Evolutionary conservation across 1,284 basidiomycete species (phyloP), one percentile per base, ranked within the genome.

Genomic region (Puccinia coronata): DNA sequence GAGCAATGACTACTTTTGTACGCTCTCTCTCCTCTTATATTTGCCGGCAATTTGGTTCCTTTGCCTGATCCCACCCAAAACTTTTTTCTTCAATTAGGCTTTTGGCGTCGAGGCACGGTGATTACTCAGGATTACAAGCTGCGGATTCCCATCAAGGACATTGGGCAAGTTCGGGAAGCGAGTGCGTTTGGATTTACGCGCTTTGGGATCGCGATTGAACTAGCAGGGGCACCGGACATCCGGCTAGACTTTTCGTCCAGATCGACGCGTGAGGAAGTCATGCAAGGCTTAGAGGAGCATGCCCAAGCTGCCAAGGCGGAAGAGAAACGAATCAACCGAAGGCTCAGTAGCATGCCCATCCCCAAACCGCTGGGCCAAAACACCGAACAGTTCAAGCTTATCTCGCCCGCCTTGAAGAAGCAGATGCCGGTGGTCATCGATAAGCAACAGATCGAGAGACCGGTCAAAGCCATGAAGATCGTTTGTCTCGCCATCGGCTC

Each of bases 401-500:
- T 0, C n/a, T 55, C 55, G 47, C 57, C 57, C 28, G 31, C 53
- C 23, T 11, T 25, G 34, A 72, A 59, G 18, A 36, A 49, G 47
- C 43, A 25, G 39, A 55, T 41, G 55, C 59, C n/a, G 8, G 67
- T 70, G 59, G 57, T 63, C 14, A 57, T 73, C 9, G 18, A 41
- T n/a, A 61, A 47, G 39, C 67, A 61, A 36, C 55, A 53, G 43
- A 73, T 31, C 39, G 20, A 72, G 28, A 31, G 49, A 31, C 59
- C n/a, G 25, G 74, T 51, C 51, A 55, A 61, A 61, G 9, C 28
- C 9, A 55, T 73, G 71, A 77, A 90, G 83, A 94, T 98, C 84
- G 96, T 94, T 0, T 95, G 95, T 87, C 87, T 98, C 82, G 98
- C 96, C 0, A 97, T 99, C 84, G 96, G 96, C 0, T 95, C 94